Evolutionary conservation across 202 grass and related monocot species (phyloP).

Genomic region (Carex sylvatica): DNA sequence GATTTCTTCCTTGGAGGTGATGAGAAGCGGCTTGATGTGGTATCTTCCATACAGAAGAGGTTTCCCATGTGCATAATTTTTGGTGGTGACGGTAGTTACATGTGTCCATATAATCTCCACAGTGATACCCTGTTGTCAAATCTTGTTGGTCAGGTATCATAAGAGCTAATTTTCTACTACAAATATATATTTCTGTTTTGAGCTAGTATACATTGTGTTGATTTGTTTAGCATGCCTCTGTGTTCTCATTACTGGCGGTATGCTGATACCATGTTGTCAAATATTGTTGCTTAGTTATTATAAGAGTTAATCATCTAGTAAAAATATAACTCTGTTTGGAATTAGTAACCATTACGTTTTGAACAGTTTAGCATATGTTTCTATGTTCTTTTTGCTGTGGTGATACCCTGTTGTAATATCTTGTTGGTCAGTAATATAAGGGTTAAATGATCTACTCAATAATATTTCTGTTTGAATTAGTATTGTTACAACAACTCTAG

Average conservation of each 20-base stretch:
- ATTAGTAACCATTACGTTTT: neutral
- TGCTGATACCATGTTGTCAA: slow-evolving; percentile 69
- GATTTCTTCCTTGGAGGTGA: slow-evolving; percentile 99
- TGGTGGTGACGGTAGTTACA: slow-evolving; percentile 98
- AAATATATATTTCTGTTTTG: neutral
- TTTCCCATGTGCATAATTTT: slow-evolving; percentile 97
- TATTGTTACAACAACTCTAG: no score
- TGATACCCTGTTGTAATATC: slow-evolving; percentile 74
- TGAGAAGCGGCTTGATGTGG: slow-evolving; percentile 82
- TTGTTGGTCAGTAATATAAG: slow-evolving; percentile 60
- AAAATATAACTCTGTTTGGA: slow-evolving; percentile 7
- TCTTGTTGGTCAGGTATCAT: slow-evolving; percentile 83
- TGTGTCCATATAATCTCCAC: slow-evolving; percentile 91
- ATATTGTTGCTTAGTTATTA: slow-evolving; percentile 83
- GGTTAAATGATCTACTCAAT: neutral
- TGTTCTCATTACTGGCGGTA: neutral
- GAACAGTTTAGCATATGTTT: neutral
- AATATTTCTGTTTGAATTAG: slow-evolving; percentile 10
- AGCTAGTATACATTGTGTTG: neutral
- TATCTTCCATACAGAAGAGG: slow-evolving; percentile 80
- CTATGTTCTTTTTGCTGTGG: neutral
- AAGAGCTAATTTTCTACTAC: neutral
- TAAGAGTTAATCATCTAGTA: neutral
- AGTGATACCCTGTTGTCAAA: slow-evolving; percentile 87
- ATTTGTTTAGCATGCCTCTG: neutral